Base-by-base conservation (phyloP, 257 asterid genomes). In the Primulina eburnea region DNA sequence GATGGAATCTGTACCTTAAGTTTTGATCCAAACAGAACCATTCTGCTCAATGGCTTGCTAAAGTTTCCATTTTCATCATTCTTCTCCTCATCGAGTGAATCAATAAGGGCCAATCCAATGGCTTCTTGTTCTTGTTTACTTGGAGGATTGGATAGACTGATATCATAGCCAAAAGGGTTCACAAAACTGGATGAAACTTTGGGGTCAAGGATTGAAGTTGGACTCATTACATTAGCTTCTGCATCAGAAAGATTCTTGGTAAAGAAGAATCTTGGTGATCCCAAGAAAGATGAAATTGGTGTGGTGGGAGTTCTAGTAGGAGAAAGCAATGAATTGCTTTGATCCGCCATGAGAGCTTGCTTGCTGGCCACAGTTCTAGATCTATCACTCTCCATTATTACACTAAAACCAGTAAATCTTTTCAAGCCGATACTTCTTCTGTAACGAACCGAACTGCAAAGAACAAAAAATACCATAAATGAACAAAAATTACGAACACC, bases 51-150 rank as follows among this genome's bases (percentile, higher is more conserved):
- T 20, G 87, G 79, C 75, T 81, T 82, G 9, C 85, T 66, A 38
- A 81, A 56, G 47, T 67, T 63, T 14, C 53, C 53, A 17, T 28
- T 43, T 3, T 8, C 65, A 24, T 73, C 80, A 38, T 55, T 43
- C 8, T 72, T 69, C 16, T 77, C 85, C 7, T 67, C 76, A 26
- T 52, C 72, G 35, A 89, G 73, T 28, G 95, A 84, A 70, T 90
- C 95, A 59, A 89, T 77, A 3, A 90, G 62, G 18, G 97, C 99
- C 24, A 93, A 89, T 17, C 97, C 96, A 74, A 85, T 82, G 12
- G 90, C 89, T 29, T 81, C 81, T 37, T 79, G 70, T 17, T 82
- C 88, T 32, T 61, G 3, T 40, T 76, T 73, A 56, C 21, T 57
- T 34, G 35, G 29, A 29, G 55, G 55, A 52, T 71, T 70, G 71